Conservation (phyloP, 306 rosid species). For the Vachellia collinsii region DNA sequence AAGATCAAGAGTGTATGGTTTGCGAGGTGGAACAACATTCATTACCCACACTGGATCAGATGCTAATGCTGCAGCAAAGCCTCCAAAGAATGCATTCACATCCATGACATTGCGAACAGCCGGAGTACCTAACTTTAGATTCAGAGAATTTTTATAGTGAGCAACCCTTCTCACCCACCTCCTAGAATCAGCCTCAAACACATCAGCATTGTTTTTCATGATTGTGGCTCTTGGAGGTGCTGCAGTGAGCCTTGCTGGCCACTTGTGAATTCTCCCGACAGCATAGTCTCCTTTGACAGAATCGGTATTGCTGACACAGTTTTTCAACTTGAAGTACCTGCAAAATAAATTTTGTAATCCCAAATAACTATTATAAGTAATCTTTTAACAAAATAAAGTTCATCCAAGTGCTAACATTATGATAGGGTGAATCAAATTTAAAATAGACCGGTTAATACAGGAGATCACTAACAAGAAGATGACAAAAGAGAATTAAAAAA, state of each 20-base stretch:
- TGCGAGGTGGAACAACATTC: constrained; percentile 87
- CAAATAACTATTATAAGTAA: constrained; percentile 20
- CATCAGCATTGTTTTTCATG: constrained; percentile 73
- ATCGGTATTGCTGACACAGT: constrained; percentile 69
- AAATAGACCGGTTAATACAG: constrained; percentile 2
- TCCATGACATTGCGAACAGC: constrained; percentile 92
- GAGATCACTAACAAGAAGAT: constrained; percentile 10
- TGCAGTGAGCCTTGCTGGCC: constrained; percentile 88
- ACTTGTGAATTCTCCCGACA: constrained; percentile 76
- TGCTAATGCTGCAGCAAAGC: constrained; percentile 87
- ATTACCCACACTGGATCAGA: constrained; percentile 95
- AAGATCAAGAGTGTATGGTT: constrained; percentile 70
- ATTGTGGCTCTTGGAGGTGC: constrained; percentile 64
- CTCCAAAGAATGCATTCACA: constrained; percentile 97
- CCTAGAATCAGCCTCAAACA: constrained; percentile 87
- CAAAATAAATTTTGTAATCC: constrained; percentile 42
- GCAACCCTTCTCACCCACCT: constrained; percentile 85
- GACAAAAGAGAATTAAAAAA: constrained; percentile 17
- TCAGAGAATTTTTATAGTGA: constrained; percentile 75
- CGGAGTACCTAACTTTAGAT: constrained; percentile 84
- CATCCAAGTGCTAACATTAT: background rate
- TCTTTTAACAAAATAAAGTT: background rate
- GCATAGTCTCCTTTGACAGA: constrained; percentile 74
- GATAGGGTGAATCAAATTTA: constrained; percentile 12
- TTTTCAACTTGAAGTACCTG: constrained; percentile 86